Conservation (phyloP, 225 moss, liverwort and hornwort genomes). For the Asterella californica region DNA sequence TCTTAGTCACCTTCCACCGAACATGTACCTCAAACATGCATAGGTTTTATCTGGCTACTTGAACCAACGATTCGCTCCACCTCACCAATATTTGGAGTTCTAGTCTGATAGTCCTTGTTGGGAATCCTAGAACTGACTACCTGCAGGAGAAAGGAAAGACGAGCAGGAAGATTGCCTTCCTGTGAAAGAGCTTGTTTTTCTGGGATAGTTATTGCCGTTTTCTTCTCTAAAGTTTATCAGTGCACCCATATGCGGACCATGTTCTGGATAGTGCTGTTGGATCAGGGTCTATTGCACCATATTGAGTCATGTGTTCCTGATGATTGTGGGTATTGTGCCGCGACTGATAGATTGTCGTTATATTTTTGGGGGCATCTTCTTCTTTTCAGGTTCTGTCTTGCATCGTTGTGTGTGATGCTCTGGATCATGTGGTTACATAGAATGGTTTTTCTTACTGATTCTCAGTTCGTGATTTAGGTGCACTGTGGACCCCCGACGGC, state of each 20-base stretch:
- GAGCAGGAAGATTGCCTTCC: neutral
- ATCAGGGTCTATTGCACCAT: neutral
- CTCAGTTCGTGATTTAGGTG: conserved; percentile 33
- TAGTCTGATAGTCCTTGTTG: neutral
- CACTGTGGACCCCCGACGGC: conserved; percentile 82
- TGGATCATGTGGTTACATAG: neutral
- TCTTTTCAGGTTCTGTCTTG: neutral
- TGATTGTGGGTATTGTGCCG: too few species aligned
- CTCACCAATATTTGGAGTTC: neutral
- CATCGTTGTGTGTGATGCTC: neutral
- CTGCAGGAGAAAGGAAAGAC: neutral
- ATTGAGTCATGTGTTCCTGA: neutral
- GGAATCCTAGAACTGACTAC: neutral
- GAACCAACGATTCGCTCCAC: neutral
- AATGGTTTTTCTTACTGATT: too few species aligned
- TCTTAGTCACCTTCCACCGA: neutral
- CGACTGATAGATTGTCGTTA: neutral
- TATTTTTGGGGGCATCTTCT: neutral
- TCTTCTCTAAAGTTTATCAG: too few species aligned
- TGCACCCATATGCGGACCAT: too few species aligned
- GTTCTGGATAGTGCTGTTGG: too few species aligned
- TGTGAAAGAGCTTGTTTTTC: neutral
- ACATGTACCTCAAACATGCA: neutral
- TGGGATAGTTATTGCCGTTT: neutral
- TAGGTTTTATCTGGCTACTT: neutral